Evolutionary conservation across 192 early-diverging fungal species (phyloP), one percentile per base, ranked within the genome.

Genomic region (Dissophora ornata): DNA sequence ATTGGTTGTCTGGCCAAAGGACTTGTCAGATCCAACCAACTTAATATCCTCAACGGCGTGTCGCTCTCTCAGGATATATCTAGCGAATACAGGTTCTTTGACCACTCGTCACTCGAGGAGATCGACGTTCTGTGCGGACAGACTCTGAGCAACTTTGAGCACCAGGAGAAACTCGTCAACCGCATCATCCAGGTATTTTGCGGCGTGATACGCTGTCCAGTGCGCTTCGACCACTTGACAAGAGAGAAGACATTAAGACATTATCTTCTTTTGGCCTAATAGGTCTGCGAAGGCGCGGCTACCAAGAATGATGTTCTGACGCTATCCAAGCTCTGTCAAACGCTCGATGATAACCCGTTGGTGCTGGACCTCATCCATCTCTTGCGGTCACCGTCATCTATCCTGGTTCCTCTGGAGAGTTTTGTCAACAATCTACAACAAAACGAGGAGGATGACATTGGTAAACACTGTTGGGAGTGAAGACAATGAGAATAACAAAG

Each of bases 371-470:
- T 67, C 7, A 52, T 77, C 15, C 64, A 51, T 32, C 44, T 77
- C 19, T 52, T 77, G 44, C 64, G 54, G 7, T 36, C 73, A 2
- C 73, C 73, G 18, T 67, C 63, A 19, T 51, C 58, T 9, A 32
- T 77, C 12, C 25, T 77, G 38, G 26, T 52, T 9, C 73, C 73
- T 36, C 45, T 77, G 26, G 73, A 77, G 24, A 50, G 64, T 8
- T 77, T 67, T 26, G 64, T 77, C 32, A 77, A 77, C 49, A 67
- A 62, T 45, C 49, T 77, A 4, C 73, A 67, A 28, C 73, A 77
- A 32, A 67, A 67, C 26, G 63, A 67, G 36, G 73, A 67, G 5
- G 65, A 77, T 33, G 73, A 77, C 28, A 77, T 77, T 45, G 71
- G 71, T 75, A 75, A 48, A 13, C 29, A 5, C 8, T 38, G 3